Conservation (phyloP, 2,329 filamentous ascomycete species). For the Juglanconis oblonga region DNA sequence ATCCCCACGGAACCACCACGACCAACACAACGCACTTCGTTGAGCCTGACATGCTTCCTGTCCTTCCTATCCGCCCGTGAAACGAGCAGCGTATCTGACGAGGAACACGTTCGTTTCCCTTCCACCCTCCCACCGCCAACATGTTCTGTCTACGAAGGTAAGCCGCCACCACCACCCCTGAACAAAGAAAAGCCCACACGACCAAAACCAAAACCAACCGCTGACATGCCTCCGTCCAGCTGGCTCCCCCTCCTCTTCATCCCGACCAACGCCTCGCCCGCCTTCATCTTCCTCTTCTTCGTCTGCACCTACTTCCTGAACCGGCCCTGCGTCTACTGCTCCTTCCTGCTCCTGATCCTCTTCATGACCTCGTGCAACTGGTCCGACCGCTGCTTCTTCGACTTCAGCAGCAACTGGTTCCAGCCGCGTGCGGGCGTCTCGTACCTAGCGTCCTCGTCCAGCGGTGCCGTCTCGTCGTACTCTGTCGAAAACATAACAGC, state of each 20-base stretch:
- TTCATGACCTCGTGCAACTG: conserved; percentile 90
- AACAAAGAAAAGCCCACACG: background rate
- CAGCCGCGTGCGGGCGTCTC: conserved; percentile 61
- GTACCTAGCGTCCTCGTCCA: conserved; percentile 22
- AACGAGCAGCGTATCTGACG: conserved; percentile 9
- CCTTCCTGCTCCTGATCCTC: conserved; percentile 88
- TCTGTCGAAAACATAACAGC: conserved; percentile 24
- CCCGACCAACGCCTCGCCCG: conserved; percentile 78
- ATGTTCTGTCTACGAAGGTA: conserved; percentile 70
- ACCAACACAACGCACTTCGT: background rate
- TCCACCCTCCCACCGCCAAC: conserved; percentile 15
- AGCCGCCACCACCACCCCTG: conserved; percentile 20
- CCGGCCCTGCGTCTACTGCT: conserved; percentile 96
- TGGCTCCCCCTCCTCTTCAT: conserved; percentile 88
- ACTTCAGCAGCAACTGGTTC: conserved; percentile 91
- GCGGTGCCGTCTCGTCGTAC: conserved; percentile 18
- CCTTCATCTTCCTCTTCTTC: conserved; percentile 86
- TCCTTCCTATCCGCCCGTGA: conserved; percentile 7
- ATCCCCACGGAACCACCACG: no score
- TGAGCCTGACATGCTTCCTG: conserved; percentile 10
- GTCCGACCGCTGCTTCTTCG: conserved; percentile 89
- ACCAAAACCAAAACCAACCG: conserved; percentile 15
- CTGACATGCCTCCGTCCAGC: conserved; percentile 40
- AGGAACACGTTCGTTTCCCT: background rate
- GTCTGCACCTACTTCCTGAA: conserved; percentile 94